Evolutionary conservation across 2,329 filamentous ascomycete genomes (phyloP), one percentile per base, ranked within the genome.

Genomic region (Tolypocladium tropicale): DNA sequence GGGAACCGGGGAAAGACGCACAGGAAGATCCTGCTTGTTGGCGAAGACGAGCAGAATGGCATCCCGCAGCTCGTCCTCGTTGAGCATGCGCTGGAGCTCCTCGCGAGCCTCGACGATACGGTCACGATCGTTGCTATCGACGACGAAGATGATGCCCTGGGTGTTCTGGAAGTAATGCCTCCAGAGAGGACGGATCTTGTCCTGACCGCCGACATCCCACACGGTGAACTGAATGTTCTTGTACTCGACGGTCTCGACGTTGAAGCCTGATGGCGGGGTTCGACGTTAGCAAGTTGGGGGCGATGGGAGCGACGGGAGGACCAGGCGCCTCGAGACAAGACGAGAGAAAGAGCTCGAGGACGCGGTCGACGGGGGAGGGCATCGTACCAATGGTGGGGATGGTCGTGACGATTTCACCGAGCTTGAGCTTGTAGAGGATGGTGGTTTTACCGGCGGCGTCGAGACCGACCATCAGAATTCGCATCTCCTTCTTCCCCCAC

Each of bases 221-320:
- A 99, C 94, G 75, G 93, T 97, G 84, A 99, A 99, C 76, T 96
- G 91, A 70, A 96, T 96, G 85, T 99, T 99, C 85, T 96, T 96
- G 84, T 97, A 97, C 75, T 95, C 92, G 75, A 99, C 94, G 56
- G 94, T 97, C 84, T 99, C 94, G 76, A 99, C 94, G 81, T 99
- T 99, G 87, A 99, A 99, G 70, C 94, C 89, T 92, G 63, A 32
- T 49, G 48, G 53, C 16, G 51, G 43, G 21, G 70, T 66, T 55
- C 59, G 52, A 52, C 34, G 55, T 60, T 56, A 58, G 56, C 25
- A 32, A 12, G 46, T 2, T 12, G 18, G 11, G 16, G 28, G n/a
- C 18, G 46, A 21, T 33, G 9, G 16, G 46, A 5, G 28, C 18
- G 28, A 14, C 30, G n/a, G 18, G 18, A n/a, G 11, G 37, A 39